A percentile compares a stretch with the other conserved stretches of the same genome.
These are phyloP conservation scores for Kwoniella bestiolae DNA, from an alignment of 768 basidiomycete genomes.

Conservation along the genomic window DNA sequence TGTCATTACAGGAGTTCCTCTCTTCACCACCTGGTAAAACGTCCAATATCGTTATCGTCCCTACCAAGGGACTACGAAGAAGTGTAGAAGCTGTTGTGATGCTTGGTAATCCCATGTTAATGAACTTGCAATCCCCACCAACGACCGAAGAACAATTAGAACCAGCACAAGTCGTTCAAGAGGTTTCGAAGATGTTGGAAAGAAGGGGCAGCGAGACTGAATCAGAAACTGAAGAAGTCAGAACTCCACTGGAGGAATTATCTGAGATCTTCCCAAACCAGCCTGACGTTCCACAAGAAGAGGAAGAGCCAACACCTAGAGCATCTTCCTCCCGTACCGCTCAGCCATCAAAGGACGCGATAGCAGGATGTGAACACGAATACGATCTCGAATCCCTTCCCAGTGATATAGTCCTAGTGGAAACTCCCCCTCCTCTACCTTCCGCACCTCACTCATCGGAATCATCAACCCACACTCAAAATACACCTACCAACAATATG, in stretches of 20 bases:
- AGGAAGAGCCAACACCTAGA: conserved; percentile 14
- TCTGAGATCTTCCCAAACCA: not conserved
- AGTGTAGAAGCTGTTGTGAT: conserved; percentile 23
- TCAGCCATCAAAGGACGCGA: not conserved
- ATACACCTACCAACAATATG: not conserved
- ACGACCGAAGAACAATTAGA: not conserved
- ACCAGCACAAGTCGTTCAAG: not conserved
- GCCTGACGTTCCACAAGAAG: not conserved
- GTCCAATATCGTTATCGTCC: conserved; percentile 20
- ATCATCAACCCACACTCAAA: not conserved
- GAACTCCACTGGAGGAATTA: not conserved
- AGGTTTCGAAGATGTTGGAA: conserved; percentile 6
- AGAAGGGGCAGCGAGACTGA: conserved; percentile 19
- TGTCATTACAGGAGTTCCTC: conserved; percentile 35
- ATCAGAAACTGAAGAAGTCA: conserved; percentile 1
- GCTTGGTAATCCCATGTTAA: conserved; percentile 9
- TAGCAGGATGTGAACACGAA: not conserved
- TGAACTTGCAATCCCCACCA: not conserved
- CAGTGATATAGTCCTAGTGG: conserved; percentile 24
- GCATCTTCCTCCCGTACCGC: not conserved
- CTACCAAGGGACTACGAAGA: conserved; percentile 5
- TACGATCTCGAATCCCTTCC: conserved; percentile 17
- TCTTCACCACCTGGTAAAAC: conserved; percentile 21
- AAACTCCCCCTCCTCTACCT: conserved; percentile 16
- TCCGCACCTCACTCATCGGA: not conserved